Evolutionary conservation across 2,329 filamentous ascomycete species (phyloP), one percentile per base, ranked within the genome.

Genomic region (Cyphellophora attinorum): DNA sequence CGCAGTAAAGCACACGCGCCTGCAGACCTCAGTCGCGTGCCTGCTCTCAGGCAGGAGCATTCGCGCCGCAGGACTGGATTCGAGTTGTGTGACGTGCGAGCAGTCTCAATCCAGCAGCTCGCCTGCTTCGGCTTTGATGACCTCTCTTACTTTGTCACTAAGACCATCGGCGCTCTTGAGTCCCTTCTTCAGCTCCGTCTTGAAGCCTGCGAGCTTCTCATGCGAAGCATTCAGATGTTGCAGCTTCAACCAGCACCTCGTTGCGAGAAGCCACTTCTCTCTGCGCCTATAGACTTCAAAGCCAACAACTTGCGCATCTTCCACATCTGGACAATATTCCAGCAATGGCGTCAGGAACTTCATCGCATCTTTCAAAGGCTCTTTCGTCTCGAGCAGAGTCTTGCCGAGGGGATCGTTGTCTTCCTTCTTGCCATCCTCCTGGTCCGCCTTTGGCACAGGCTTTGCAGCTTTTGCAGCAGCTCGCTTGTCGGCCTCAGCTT

Each of bases 201-300:
- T 25, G 21, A 25, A 25, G n/a, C 21, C 21, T n/a, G 8, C 8
- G n/a, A 25, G 21, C 21, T 25, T 25, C 21, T 25, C 21, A 51
- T 86, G 70, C 29, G 76, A 67, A 3, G 77, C 58, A 42, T 91
- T 79, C 19, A 95, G 66, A 3, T 70, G 67, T 36, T 76, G 64
- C 17, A 85, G 79, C 12, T 83, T 79, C 31, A 83, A 75, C 35
- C 98, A 72, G 58, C 85, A 94, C 51, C 85, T 83, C 39, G 95
- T 70, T 1, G 91, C 89, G 40, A 93, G 79, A 28, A 93, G 63
- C 52, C 83, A 85, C 65, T 95, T 95, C 55, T 77, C 88, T 89
- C 81, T 73, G 53, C 86, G 73, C 40, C 93, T 68, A 55, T 85
- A 88, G 12, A 98, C 81, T 62, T 96, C 88, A 50, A 95, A 96